Base-by-base conservation (phyloP, 2,329 filamentous ascomycete genomes). In the Neoascochyta sp. region DNA sequence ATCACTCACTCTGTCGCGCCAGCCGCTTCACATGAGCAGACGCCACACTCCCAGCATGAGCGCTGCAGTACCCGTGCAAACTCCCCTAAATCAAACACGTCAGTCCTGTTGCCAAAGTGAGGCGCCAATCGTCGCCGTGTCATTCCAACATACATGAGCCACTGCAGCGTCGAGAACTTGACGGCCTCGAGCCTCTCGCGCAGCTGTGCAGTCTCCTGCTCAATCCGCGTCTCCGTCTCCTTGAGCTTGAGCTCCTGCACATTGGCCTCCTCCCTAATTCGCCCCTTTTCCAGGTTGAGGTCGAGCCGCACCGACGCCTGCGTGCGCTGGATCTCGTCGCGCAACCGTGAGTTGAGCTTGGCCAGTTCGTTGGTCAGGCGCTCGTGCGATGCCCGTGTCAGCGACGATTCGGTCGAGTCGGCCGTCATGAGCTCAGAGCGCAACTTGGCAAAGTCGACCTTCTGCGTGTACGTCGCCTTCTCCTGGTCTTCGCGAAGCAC, bases 211-310 rank as follows among this genome's bases (percentile, higher is more conserved):
- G 92, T 88, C 71, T 96, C 92, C 68, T 96, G 90, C 71, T 98
- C 92, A 54, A 98, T 96, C 66, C 93, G 82, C 35, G 89, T 95
- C 70, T 98, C 92, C 9, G 92, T 96, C 75, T 98, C 92, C 71
- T 95, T 95, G 55, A 98, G 87, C 71, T 95, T 93, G 66, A 98
- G 79, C 65, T 98, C 92, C 68, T 96, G 92, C 35, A 85, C 83
- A 47, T 95, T 93, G 11, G 89, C 88, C 71, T 98, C 92, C 67
- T 98, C 92, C 41, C 92, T 74, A 48, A 96, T 98, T 41, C 92
- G 77, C 9, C 92, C 92, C 69, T 98, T 98, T 60, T 98, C 92
- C 24, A 98, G 69, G 64, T 96, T 98, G 39, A 98, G 69, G 64
- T 98, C 92, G 24, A 98, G 69, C 38, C 90, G 76, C 20, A 96